Percentiles rank a stretch among this genome's conserved stretches.
Conservation (phyloP, 2,329 filamentous ascomycete species). For the Stenocarpella maydis region DNA sequence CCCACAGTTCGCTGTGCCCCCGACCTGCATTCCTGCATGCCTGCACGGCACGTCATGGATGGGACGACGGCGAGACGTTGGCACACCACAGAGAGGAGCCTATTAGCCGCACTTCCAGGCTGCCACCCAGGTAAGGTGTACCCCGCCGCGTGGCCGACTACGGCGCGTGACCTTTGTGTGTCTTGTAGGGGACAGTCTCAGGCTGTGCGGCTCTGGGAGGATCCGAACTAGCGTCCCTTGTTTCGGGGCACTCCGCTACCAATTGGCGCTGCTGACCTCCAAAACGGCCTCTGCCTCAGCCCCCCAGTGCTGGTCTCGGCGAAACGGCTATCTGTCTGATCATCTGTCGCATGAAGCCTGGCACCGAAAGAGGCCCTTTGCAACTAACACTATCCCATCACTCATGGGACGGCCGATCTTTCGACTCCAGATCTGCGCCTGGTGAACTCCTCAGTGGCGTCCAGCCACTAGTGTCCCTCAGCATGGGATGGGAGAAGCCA, state of each 20-base stretch:
- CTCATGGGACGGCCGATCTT: conserved; percentile 16
- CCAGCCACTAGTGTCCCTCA: conserved; percentile 18
- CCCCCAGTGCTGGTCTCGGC: conserved; percentile 28
- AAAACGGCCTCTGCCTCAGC: conserved; percentile 33
- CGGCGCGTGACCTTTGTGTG: conserved; percentile 6
- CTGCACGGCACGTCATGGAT: conserved; percentile 11
- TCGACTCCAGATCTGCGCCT: conserved; percentile 21
- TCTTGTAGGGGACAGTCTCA: conserved; percentile 6
- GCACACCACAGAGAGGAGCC: not conserved
- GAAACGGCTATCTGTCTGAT: conserved; percentile 27
- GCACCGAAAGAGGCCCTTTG: not conserved
- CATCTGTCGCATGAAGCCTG: conserved; percentile 31
- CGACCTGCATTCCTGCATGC: conserved; percentile 26
- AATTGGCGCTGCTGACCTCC: conserved; percentile 25
- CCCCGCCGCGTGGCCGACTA: not conserved
- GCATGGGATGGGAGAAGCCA: conserved; percentile 11
- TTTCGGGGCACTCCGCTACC: conserved; percentile 2
- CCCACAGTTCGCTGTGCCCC: conserved; percentile 30
- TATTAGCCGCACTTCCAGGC: not conserved
- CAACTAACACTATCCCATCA: conserved; percentile 23
- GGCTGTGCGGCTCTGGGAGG: conserved; percentile 23
- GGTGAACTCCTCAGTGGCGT: conserved; percentile 20
- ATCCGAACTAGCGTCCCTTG: conserved; percentile 29
- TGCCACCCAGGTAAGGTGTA: not conserved
- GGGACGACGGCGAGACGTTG: conserved; percentile 6